phyloP scores from a whole-genome alignment of 805 yeast species.

The Wickerhamiella australiensis region DNA sequence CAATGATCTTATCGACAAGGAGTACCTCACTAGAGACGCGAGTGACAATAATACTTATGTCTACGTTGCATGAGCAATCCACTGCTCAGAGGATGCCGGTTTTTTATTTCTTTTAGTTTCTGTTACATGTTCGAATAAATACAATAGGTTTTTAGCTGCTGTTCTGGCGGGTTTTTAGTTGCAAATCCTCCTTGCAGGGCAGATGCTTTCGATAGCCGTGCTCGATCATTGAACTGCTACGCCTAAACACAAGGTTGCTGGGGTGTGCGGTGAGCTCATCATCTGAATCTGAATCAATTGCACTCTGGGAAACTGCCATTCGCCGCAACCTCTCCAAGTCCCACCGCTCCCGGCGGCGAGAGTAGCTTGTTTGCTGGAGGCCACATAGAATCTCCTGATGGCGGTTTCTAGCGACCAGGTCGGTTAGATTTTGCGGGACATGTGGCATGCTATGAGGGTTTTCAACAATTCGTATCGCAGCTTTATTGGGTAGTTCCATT shows the following conservation, averaged over 20 bases:
- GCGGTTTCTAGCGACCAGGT: slow-evolving; percentile 12
- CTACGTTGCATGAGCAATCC: slow-evolving; percentile 15
- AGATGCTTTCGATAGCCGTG: not conserved
- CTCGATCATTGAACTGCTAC: slow-evolving; percentile 1
- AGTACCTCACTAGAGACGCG: slow-evolving; percentile 65
- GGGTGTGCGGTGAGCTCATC: not conserved
- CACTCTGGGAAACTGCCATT: not conserved
- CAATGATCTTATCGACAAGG: slow-evolving; percentile 72
- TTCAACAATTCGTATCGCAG: slow-evolving; percentile 9
- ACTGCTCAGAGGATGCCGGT: too few relatives aligned
- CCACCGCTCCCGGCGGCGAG: slow-evolving; percentile 5
- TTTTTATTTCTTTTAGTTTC: not conserved
- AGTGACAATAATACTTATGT: slow-evolving; percentile 22
- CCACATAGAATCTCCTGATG: slow-evolving; percentile 6
- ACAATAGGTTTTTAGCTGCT: not conserved
- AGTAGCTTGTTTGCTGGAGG: slow-evolving; percentile 9
- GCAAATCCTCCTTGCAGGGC: slow-evolving; percentile 1
- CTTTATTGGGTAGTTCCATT: slow-evolving; percentile 5
- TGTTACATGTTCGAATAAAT: not conserved
- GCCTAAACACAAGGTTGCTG: not conserved
- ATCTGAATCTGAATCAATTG: slow-evolving; percentile 3
- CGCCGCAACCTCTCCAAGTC: slow-evolving; percentile 6
- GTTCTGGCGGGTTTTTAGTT: not conserved
- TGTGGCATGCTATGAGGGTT: slow-evolving; percentile 13
- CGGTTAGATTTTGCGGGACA: slow-evolving; percentile 4